Evolutionary conservation across 2,329 filamentous ascomycete species (phyloP).

Genomic region (Stemphylium vesicarium): DNA sequence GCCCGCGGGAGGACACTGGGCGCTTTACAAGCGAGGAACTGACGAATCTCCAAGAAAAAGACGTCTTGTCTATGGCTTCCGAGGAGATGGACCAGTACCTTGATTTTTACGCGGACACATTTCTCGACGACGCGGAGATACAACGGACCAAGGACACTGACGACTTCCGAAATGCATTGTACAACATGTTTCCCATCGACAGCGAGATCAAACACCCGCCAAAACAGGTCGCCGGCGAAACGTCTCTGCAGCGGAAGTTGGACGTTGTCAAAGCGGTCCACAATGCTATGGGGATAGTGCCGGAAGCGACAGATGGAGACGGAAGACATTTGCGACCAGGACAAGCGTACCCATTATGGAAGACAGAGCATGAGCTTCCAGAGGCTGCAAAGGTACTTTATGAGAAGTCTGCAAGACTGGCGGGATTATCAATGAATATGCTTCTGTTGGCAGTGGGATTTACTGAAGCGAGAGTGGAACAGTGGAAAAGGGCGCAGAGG

Average conservation of each 20-base stretch:
- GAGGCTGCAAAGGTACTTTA: slow-evolving; percentile 57
- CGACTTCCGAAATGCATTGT: slow-evolving; percentile 51
- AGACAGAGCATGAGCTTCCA: slow-evolving; percentile 55
- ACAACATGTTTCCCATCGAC: slow-evolving; percentile 51
- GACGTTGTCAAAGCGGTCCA: slow-evolving; percentile 54
- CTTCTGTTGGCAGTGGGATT: slow-evolving; percentile 59
- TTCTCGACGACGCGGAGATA: slow-evolving; percentile 57
- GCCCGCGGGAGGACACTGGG: slow-evolving; percentile 7
- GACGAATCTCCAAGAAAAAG: slow-evolving; percentile 64
- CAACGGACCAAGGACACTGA: slow-evolving; percentile 43
- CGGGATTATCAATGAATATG: slow-evolving; percentile 58
- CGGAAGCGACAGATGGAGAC: slow-evolving; percentile 47
- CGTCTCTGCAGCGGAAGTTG: slow-evolving; percentile 36
- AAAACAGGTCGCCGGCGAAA: slow-evolving; percentile 26
- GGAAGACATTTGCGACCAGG: slow-evolving; percentile 52
- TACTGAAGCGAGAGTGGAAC: slow-evolving; percentile 51
- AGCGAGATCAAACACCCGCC: not conserved
- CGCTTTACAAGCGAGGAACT: slow-evolving; percentile 50
- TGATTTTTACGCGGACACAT: slow-evolving; percentile 75
- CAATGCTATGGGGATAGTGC: slow-evolving; percentile 48
- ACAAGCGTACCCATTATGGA: slow-evolving; percentile 58
- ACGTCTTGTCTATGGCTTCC: slow-evolving; percentile 67
- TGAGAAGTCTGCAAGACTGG: slow-evolving; percentile 57
- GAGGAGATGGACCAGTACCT: slow-evolving; percentile 75
- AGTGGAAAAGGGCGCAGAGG: slow-evolving; percentile 29